Evolutionary conservation across 1,139 yeast genomes (phyloP), one percentile per base, ranked within the genome.

Genomic region (Pichia sp.): DNA sequence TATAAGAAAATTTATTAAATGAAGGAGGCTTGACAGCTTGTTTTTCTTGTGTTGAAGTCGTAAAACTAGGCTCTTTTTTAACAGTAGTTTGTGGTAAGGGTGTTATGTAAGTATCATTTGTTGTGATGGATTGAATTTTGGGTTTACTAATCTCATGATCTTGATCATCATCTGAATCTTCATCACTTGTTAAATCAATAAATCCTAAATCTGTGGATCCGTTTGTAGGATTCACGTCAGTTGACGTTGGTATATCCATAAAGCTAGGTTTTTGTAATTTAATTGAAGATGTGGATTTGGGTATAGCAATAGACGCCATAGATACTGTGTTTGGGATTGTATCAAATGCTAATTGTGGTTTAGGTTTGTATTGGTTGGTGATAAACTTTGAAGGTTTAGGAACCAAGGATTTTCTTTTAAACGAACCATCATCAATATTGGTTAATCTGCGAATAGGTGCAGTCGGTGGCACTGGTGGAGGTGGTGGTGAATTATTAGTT

Each of bases 121-220:
- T n/a, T n/a, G n/a, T n/a, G n/a, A n/a, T n/a, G n/a, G n/a, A n/a
- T n/a, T n/a, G n/a, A n/a, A n/a, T n/a, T n/a, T 15, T 13, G 2
- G 13, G 5, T 9, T 19, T n/a, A 8, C 7, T 4, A 19, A 6
- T 16, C 18, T 29, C 23, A n/a, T 5, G 8, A 13, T 29, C 45
- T 9, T 29, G 39, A n/a, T 37, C 42, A 18, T 42, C 43, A 4
- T 32, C n/a, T n/a, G n/a, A n/a, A n/a, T n/a, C 43, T 10, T 43
- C 49, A 28, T 43, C 47, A n/a, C 36, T 35, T 6, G 49, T 46
- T 16, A 46, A 37, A 31, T 44, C 43, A 7, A 46, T 40, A 24
- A 42, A 37, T 4, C 40, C 41, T 7, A 26, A 4, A n/a, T 21
- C 22, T 13, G 7, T 19, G 1, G 36, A n/a, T 7, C 5, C n/a